phyloP scores from a whole-genome alignment of 2,329 filamentous ascomycete genomes.

The Fusarium floridanum region DNA sequence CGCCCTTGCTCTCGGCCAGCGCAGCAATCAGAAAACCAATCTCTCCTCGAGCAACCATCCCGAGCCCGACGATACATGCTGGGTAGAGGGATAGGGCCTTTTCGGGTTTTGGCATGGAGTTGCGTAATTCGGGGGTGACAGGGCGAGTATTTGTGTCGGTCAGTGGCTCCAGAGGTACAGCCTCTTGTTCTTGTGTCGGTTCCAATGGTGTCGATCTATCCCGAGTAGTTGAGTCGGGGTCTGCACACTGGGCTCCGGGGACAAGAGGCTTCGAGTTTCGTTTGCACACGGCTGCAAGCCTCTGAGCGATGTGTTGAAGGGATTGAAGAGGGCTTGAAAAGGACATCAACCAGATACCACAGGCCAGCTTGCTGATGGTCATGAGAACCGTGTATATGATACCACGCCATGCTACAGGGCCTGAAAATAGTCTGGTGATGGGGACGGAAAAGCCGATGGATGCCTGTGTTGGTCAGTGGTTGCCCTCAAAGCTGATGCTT shows the following conservation, averaged over 20 bases:
- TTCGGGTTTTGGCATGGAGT: constrained; percentile 40
- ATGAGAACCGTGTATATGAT: constrained; percentile 80
- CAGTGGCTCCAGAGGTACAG: background rate
- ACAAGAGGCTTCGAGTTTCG: constrained; percentile 1
- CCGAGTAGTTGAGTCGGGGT: background rate
- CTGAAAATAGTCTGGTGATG: constrained; percentile 76
- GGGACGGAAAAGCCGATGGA: constrained; percentile 84
- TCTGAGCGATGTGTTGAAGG: background rate
- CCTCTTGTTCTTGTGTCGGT: background rate
- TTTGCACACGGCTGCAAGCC: background rate
- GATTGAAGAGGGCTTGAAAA: constrained; percentile 20
- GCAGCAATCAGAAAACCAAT: constrained; percentile 83
- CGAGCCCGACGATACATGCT: constrained; percentile 72
- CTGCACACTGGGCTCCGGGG: constrained; percentile 30
- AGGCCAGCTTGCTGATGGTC: constrained; percentile 70
- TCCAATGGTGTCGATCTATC: background rate
- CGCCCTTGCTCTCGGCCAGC: constrained; percentile 68
- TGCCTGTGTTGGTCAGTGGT: constrained; percentile 49
- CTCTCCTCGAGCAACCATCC: constrained; percentile 83
- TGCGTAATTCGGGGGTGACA: background rate
- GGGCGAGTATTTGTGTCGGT: background rate
- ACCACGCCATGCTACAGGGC: constrained; percentile 76
- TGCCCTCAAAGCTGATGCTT: fast-evolving
- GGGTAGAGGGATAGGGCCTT: constrained; percentile 76
- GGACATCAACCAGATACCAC: constrained; percentile 69